These are phyloP conservation scores for Malassezia japonica DNA, from an alignment of 1,284 basidiomycete species.

Conservation along the genomic window DNA sequence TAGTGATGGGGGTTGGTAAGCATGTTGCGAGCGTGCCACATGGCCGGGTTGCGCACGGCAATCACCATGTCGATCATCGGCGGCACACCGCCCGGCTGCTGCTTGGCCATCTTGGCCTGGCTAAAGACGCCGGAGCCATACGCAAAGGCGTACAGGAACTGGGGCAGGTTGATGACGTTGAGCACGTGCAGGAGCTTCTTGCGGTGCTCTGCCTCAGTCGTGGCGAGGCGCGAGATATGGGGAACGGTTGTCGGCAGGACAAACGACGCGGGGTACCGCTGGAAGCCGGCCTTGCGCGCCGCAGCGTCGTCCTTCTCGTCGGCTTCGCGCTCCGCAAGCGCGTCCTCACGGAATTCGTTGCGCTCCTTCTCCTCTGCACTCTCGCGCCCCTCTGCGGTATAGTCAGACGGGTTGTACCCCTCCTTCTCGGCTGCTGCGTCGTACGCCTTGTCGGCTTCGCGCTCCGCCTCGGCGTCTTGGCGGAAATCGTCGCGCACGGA, in stretches of 20 bases:
- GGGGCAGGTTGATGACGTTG: conserved; percentile 1
- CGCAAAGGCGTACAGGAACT: conserved; percentile 77
- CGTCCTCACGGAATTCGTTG: background rate
- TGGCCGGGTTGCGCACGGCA: conserved; percentile 76
- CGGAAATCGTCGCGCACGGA: background rate
- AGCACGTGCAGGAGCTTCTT: conserved; percentile 4
- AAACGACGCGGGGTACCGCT: conserved; percentile 13
- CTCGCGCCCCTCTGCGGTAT: no score
- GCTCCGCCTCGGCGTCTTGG: background rate
- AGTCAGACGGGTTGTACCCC: background rate
- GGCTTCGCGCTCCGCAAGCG: background rate
- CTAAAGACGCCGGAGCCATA: conserved; percentile 90
- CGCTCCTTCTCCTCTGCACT: no score
- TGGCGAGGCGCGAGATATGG: background rate
- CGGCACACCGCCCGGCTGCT: background rate
- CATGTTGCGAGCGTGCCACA: conserved; percentile 94
- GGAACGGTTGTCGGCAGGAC: conserved; percentile 12
- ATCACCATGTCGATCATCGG: conserved; percentile 88
- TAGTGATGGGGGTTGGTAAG: conserved; percentile 81
- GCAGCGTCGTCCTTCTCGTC: no score
- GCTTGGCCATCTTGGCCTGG: conserved; percentile 52
- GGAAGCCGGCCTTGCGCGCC: background rate
- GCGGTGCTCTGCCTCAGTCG: conserved; percentile 9
- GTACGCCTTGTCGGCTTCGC: no score
- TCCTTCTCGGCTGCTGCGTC: background rate